These are phyloP conservation scores for Aureobasidium leucospermi DNA, from an alignment of 2,329 filamentous ascomycete genomes.

Conservation along the genomic window DNA sequence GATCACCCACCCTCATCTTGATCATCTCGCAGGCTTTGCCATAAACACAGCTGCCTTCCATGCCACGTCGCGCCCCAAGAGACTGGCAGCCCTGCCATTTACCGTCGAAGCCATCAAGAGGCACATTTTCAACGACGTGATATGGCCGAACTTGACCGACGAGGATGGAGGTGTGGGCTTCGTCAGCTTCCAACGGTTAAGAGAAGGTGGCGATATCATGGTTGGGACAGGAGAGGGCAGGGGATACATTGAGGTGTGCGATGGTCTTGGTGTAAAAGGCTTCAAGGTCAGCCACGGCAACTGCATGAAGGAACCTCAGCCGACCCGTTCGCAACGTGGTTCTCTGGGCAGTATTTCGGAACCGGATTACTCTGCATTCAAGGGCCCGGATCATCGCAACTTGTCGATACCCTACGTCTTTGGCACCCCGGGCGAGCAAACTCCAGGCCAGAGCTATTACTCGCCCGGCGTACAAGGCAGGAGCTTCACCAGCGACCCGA, in stretches of 20 bases:
- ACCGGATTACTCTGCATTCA: conserved; percentile 9
- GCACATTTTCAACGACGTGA: conserved; percentile 95
- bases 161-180: conserved; percentile 92
- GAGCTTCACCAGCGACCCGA: conserved; percentile 12
- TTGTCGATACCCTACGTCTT: not conserved
- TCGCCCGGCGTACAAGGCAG: not conserved
- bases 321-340: conserved; percentile 32
- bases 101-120: conserved; percentile 89
- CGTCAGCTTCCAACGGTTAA: conserved; percentile 80
- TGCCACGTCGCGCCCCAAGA: conserved; percentile 69
- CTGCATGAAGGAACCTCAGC: conserved; percentile 56
- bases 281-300: conserved; percentile 85
- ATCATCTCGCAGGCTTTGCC: conserved; percentile 85
- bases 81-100: conserved; percentile 73
- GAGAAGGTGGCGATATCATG: conserved; percentile 80
- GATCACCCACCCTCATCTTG: conserved; percentile 94
- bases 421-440: not conserved
- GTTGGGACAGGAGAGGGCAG: conserved; percentile 71
- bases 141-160: conserved; percentile 95
- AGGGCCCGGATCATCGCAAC: not conserved
- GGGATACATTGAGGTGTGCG: conserved; percentile 82
- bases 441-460: conserved; percentile 6
- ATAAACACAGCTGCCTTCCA: conserved; percentile 87
- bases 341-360: conserved; percentile 35
- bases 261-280: conserved; percentile 81